phyloP scores from a whole-genome alignment of 73 alveolate species.

The Durusdinium trenchii region DNA sequence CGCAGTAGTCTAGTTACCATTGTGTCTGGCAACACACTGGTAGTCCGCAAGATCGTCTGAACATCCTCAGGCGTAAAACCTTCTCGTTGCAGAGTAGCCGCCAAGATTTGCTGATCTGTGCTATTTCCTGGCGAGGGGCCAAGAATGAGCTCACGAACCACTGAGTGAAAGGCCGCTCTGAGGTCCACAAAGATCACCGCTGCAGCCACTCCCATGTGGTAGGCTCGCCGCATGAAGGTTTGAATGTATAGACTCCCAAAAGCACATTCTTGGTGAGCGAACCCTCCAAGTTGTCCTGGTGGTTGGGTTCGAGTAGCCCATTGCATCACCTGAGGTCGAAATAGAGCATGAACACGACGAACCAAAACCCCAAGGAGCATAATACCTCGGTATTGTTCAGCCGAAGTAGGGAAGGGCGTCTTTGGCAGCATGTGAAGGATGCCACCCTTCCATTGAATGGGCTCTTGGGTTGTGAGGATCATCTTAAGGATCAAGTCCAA shows the following conservation, averaged over 20 bases:
- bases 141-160: too few relatives aligned
- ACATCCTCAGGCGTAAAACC: too few relatives aligned
- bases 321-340: background rate
- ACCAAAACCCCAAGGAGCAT: background rate
- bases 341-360: background rate
- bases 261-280: background rate
- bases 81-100: too few relatives aligned
- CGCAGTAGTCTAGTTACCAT: too few relatives aligned
- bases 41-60: too few relatives aligned
- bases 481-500: background rate
- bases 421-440: background rate
- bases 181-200: background rate
- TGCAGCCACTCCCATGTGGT: background rate
- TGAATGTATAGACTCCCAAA: background rate
- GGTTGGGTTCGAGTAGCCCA: background rate
- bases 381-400: background rate
- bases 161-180: too few relatives aligned
- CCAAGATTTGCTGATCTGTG: too few relatives aligned
- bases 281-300: background rate
- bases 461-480: background rate
- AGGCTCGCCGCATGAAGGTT: background rate
- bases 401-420: background rate
- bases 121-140: too few relatives aligned
- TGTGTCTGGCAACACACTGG: too few relatives aligned
- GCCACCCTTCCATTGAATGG: background rate